Percentiles rank a stretch among this genome's conserved stretches.
Evolutionary conservation across 371 early-diverging fungal species (phyloP).

Genomic region (Apophysomyces ossiformis): DNA sequence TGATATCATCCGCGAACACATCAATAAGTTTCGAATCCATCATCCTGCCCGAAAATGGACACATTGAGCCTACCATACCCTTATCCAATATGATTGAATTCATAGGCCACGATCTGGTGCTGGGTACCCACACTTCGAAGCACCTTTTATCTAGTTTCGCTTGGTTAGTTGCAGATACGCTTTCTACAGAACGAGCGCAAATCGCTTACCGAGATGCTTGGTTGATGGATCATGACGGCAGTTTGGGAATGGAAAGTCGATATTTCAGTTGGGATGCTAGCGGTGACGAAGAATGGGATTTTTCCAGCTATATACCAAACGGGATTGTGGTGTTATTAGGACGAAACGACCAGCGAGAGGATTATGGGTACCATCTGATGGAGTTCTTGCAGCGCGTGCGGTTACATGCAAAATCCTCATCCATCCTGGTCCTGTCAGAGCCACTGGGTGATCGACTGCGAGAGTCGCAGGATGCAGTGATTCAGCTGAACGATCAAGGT

Average conservation of each 20-base stretch:
- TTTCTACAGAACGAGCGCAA: slow-evolving; percentile 33
- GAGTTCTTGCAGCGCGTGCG: slow-evolving; percentile 32
- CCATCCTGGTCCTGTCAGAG: slow-evolving; percentile 46
- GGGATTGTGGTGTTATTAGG: slow-evolving; percentile 36
- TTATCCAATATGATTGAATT: slow-evolving; percentile 35
- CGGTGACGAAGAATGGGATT: slow-evolving; percentile 9
- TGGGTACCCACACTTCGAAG: slow-evolving; percentile 34
- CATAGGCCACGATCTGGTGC: slow-evolving; percentile 43
- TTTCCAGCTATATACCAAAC: slow-evolving; percentile 22
- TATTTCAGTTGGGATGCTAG: slow-evolving; percentile 38
- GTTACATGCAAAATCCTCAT: slow-evolving; percentile 16
- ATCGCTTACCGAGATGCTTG: slow-evolving; percentile 40
- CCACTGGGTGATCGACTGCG: slow-evolving; percentile 44
- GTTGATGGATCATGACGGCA: slow-evolving; percentile 29
- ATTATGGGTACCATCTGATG: slow-evolving; percentile 22
- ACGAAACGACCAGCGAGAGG: slow-evolving; percentile 28
- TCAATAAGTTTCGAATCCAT: slow-evolving; percentile 28
- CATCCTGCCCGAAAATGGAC: slow-evolving; percentile 22
- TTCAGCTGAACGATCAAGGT: slow-evolving; percentile 29
- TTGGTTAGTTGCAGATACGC: slow-evolving; percentile 37
- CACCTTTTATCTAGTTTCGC: slow-evolving; percentile 39
- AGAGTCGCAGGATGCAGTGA: slow-evolving; percentile 44
- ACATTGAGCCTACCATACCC: slow-evolving; percentile 18
- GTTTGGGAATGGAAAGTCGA: slow-evolving; percentile 31
- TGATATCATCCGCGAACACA: slow-evolving; percentile 18